phyloP scores from a whole-genome alignment of 2,329 filamentous ascomycete genomes.

The Pseudocercospora crystallina region DNA sequence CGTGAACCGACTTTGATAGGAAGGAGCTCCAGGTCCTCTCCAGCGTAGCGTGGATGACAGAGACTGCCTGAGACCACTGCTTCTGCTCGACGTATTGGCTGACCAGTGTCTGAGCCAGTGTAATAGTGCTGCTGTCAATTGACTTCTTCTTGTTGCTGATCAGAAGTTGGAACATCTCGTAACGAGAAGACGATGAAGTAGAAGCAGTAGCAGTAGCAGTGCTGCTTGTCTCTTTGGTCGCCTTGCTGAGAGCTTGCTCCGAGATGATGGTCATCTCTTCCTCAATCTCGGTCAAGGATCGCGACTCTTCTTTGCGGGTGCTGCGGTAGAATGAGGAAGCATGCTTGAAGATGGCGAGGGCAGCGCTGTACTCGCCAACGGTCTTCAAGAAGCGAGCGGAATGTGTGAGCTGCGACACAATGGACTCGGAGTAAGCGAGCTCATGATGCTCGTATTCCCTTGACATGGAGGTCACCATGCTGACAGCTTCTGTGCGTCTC shows the following conservation, averaged over 20 bases:
- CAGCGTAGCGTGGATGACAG: conserved; percentile 47
- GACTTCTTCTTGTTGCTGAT: conserved; percentile 40
- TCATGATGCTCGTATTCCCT: conserved; percentile 51
- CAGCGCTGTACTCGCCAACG: conserved; percentile 45
- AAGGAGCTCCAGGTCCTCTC: conserved; percentile 49
- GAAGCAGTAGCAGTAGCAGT: conserved; percentile 3
- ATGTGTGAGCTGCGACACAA: conserved; percentile 35
- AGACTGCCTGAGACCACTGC: conserved; percentile 49
- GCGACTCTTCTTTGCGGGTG: conserved; percentile 33
- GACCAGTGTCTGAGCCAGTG: conserved; percentile 42
- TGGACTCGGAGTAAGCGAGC: conserved; percentile 26
- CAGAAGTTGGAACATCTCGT: conserved; percentile 46
- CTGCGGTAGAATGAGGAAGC: conserved; percentile 36
- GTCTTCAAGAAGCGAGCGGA: conserved; percentile 49
- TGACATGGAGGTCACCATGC: conserved; percentile 49
- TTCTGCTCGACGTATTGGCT: conserved; percentile 47
- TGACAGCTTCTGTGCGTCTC: conserved; percentile 45
- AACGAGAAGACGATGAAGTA: conserved; percentile 40
- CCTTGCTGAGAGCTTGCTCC: conserved; percentile 32
- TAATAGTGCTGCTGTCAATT: conserved; percentile 43
- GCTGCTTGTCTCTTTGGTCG: conserved; percentile 36
- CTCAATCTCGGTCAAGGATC: conserved; percentile 44
- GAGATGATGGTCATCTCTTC: conserved; percentile 44
- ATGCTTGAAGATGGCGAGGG: conserved; percentile 50
- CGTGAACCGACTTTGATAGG: conserved; percentile 42